Conservation (phyloP, 2,329 filamentous ascomycete genomes). For the Botrytis tulipae region DNA sequence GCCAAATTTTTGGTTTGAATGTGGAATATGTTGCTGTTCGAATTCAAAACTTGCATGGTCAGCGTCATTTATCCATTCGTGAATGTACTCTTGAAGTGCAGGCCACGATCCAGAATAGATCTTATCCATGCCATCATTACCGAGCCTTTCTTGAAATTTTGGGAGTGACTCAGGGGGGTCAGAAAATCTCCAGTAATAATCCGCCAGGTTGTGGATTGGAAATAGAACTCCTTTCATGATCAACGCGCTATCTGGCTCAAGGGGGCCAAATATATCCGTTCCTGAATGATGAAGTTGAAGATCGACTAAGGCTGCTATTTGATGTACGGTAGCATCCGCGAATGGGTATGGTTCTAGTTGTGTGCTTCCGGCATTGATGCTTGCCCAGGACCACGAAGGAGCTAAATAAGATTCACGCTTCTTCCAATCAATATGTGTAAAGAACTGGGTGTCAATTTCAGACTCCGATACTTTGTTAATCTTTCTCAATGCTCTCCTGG, state of each 20-base stretch:
- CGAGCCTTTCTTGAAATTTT: background rate
- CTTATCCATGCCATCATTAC: background rate
- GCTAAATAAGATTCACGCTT: conserved; percentile 18
- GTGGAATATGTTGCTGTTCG: conserved; percentile 25
- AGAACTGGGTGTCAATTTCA: background rate
- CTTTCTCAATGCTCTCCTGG: conserved; percentile 5
- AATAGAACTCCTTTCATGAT: conserved; percentile 16
- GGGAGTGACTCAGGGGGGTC: conserved; percentile 6
- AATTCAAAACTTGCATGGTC: conserved; percentile 22
- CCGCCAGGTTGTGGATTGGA: conserved; percentile 6
- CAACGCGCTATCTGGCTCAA: conserved; percentile 9
- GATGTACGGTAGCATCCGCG: conserved; percentile 7
- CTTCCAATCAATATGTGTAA: conserved; percentile 20
- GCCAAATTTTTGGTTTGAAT: conserved; percentile 21
- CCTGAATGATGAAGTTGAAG: conserved; percentile 8
- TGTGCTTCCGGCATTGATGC: conserved; percentile 23
- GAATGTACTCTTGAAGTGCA: conserved; percentile 18
- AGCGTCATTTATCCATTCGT: conserved; percentile 12
- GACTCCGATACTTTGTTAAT: background rate
- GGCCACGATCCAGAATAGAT: conserved; percentile 8
- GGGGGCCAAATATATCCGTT: conserved; percentile 12
- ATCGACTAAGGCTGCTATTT: conserved; percentile 19
- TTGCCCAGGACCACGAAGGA: conserved; percentile 26
- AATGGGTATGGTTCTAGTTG: conserved; percentile 6
- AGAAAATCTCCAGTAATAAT: conserved; percentile 18